phyloP scores from a whole-genome alignment of 1,284 basidiomycete species.

The Pseudozyma hubeiensis region DNA sequence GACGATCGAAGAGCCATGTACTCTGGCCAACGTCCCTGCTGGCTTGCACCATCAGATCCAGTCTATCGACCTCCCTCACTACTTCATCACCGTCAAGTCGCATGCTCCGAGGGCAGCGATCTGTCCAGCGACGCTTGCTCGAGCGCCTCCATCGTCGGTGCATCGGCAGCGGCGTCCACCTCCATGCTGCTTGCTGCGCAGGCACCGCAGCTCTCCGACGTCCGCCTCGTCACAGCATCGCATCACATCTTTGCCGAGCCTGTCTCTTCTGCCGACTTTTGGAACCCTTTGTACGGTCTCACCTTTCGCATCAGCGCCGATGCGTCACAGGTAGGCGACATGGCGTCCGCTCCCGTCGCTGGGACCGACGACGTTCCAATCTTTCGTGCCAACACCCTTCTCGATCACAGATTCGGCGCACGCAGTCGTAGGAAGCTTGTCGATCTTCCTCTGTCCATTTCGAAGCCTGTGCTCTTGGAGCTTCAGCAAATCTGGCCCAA shows the following conservation, averaged over 20 bases:
- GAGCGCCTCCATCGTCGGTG: background rate
- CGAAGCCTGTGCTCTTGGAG: slow-evolving; percentile 10
- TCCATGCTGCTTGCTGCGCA: slow-evolving; percentile 14
- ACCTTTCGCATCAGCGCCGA: slow-evolving; percentile 11
- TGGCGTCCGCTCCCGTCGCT: background rate
- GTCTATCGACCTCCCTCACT: slow-evolving; percentile 19
- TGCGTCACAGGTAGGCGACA: background rate
- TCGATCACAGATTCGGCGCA: slow-evolving; percentile 16
- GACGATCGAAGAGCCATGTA: background rate
- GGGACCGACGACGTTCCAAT: background rate
- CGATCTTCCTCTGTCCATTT: slow-evolving; percentile 30
- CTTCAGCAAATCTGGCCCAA: slow-evolving; percentile 18
- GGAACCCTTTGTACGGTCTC: slow-evolving; percentile 31
- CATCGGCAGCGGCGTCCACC: background rate
- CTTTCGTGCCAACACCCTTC: slow-evolving; percentile 14
- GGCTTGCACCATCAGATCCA: slow-evolving; percentile 15
- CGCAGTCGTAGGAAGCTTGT: slow-evolving; percentile 18
- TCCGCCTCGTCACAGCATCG: slow-evolving; percentile 19
- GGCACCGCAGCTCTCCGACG: slow-evolving; percentile 8
- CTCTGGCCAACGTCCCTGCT: slow-evolving; percentile 31
- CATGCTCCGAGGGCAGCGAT: slow-evolving; percentile 7
- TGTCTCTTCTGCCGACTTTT: slow-evolving; percentile 38
- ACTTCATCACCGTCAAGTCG: slow-evolving; percentile 27
- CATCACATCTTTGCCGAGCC: slow-evolving; percentile 24
- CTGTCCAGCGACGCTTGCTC: background rate